Base-by-base conservation (phyloP, 2,329 filamentous ascomycete species). In the Fusarium sp. region DNA sequence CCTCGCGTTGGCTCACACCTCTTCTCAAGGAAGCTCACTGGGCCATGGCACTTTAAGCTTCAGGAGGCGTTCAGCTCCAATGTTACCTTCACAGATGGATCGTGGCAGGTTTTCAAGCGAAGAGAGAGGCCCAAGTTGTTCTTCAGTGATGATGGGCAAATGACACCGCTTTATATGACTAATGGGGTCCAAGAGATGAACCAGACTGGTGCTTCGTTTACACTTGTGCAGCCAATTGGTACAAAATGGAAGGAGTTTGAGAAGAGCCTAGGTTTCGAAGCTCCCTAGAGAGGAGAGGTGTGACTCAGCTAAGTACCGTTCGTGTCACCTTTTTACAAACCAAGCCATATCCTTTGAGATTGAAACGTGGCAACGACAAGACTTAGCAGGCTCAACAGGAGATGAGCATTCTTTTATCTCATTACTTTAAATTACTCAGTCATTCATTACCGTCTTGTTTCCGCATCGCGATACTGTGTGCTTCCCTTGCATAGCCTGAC, bases 101-200 rank as follows among this genome's bases (percentile, higher is more conserved):
- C 74, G 0, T 71, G 62, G 24, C 74, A 76, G 43, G 74, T 77
- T 6, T 82, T 80, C 35, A 80, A 81, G 50, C 76, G 83, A 3
- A 71, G 83, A 14, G 83, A 85, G 65, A 73, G 83, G 3, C 82
- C 83, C 1, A 83, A 84, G 75, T 47, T 86, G 7, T 83, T 80
- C 51, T 84, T 85, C 19, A 83, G 81, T 56, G 73, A 78, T 2
- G 83, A 85, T 58, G 62, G 56, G 0, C 32, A 66, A 15, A 75
- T 83, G 76, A 82, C 76, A 15, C 83, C 83, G 4, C 61, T 86
- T 41, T 83, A 83, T 53, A 49, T 85, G 60, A 74, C 80, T 2
- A 85, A 79, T 33, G 83, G 83, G 0, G 83, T 86, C 1, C 83
- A 85, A 59, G 78, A 80, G 59, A 74, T 70, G 49, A 56, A 67